Conservation (phyloP, 2,329 filamentous ascomycete genomes). For the Malbranchea zuffiana region DNA sequence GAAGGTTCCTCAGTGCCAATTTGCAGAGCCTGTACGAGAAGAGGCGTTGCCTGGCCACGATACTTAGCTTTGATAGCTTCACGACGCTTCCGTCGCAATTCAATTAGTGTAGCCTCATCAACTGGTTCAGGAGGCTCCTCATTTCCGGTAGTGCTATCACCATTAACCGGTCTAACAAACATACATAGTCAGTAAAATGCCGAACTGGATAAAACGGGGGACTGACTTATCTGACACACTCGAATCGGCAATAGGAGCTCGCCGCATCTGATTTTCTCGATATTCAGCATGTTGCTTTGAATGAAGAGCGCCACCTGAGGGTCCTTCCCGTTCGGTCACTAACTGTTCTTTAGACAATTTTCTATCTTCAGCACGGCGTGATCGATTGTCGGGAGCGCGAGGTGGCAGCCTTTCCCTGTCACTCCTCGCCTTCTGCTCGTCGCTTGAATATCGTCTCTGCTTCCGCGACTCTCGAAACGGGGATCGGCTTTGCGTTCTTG, state of each 20-base stretch:
- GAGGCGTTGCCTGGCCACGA: slow-evolving; percentile 56
- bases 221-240: slow-evolving; percentile 35
- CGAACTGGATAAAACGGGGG: slow-evolving; percentile 9
- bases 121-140: slow-evolving; percentile 47
- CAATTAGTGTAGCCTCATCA: slow-evolving; percentile 73
- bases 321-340: slow-evolving; percentile 54
- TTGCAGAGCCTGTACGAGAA: slow-evolving; percentile 64
- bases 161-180: slow-evolving; percentile 11
- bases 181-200: slow-evolving; percentile 9
- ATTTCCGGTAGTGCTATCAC: slow-evolving; percentile 20
- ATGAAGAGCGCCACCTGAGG: slow-evolving; percentile 48
- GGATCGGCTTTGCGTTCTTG: slow-evolving; percentile 45
- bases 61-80: slow-evolving; percentile 80
- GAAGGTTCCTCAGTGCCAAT: slow-evolving; percentile 48
- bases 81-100: slow-evolving; percentile 71
- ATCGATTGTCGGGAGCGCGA: slow-evolving; percentile 2
- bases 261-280: slow-evolving; percentile 49
- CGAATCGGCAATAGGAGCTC: slow-evolving; percentile 30
- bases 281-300: slow-evolving; percentile 57
- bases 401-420: slow-evolving; percentile 12
- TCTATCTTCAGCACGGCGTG: slow-evolving; percentile 32
- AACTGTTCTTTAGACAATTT: slow-evolving; percentile 47
- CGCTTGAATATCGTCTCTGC: slow-evolving; percentile 29
- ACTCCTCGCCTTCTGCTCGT: slow-evolving; percentile 25
- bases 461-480: slow-evolving; percentile 32